These are phyloP conservation scores for Teratosphaeria destructans DNA, from an alignment of 2,329 filamentous ascomycete species.

Conservation along the genomic window DNA sequence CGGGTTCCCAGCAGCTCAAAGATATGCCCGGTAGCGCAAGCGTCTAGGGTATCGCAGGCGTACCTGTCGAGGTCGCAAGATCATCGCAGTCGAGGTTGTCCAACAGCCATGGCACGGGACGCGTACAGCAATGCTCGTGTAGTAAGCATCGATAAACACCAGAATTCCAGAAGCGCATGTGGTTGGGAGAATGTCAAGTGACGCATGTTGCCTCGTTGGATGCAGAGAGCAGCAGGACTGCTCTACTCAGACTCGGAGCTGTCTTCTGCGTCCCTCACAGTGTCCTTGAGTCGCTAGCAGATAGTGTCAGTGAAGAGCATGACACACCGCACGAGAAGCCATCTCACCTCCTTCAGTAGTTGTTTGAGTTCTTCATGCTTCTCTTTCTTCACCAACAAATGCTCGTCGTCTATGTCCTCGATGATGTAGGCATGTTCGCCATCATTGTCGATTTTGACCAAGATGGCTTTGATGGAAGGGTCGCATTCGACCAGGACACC, in stretches of 20 bases:
- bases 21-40: slow-evolving; percentile 25
- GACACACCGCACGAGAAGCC: neutral
- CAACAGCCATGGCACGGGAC: too few relatives aligned
- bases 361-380: slow-evolving; percentile 59
- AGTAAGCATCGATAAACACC: neutral
- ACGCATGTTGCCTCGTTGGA: neutral
- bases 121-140: neutral
- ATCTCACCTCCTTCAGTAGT: slow-evolving; percentile 54
- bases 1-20: slow-evolving; percentile 31
- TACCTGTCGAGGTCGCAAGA: neutral
- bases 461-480: slow-evolving; percentile 79
- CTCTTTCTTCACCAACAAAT: slow-evolving; percentile 63
- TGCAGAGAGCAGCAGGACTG: neutral
- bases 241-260: slow-evolving; percentile 25
- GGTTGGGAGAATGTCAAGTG: neutral
- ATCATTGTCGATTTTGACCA: slow-evolving; percentile 62
- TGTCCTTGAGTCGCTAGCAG: slow-evolving; percentile 25
- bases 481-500: slow-evolving; percentile 73
- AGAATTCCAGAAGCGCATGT: neutral
- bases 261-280: slow-evolving; percentile 28
- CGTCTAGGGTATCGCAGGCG: neutral
- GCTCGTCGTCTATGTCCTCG: slow-evolving; percentile 68
- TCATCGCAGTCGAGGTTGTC: neutral
- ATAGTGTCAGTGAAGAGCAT: neutral
- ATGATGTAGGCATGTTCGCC: slow-evolving; percentile 63